Percentiles rank a stretch among this genome's conserved stretches.
These are phyloP conservation scores for Kwoniella sp. DNA, from an alignment of 768 basidiomycete genomes.

Conservation along the genomic window DNA sequence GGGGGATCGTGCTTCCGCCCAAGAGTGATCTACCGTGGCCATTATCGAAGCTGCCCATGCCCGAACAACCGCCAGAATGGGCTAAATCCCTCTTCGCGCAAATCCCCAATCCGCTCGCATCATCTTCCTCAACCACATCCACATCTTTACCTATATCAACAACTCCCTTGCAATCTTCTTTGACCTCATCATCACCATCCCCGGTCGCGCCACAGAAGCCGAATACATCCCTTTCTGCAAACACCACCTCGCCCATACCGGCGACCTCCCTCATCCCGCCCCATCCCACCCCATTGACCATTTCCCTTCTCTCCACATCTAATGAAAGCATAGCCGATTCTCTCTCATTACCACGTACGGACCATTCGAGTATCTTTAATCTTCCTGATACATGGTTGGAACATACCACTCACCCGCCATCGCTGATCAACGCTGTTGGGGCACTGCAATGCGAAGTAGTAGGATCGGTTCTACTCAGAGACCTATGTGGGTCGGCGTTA, in stretches of 20 bases:
- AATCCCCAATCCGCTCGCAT: constrained; percentile 14
- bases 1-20: constrained; percentile 10
- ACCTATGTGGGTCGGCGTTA: constrained; percentile 12
- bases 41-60: constrained; percentile 17
- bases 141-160: constrained; percentile 1
- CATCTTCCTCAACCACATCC: background rate
- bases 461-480: constrained; percentile 10
- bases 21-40: constrained; percentile 18
- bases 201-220: background rate
- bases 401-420: constrained; percentile 15
- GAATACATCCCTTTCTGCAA: constrained; percentile 7
- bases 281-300: constrained; percentile 18
- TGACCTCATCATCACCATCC: background rate
- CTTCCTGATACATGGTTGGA: constrained; percentile 8
- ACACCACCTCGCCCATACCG: background rate
- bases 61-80: constrained; percentile 20
- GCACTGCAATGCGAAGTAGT: constrained; percentile 19
- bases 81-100: constrained; percentile 6
- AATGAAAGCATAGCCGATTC: constrained; percentile 21
- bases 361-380: constrained; percentile 19
- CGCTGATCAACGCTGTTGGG: constrained; percentile 10
- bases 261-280: background rate
- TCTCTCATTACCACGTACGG: constrained; percentile 8
- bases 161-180: background rate
- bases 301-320: constrained; percentile 19